These are phyloP conservation scores for Boletus bicolor DNA, from an alignment of 768 basidiomycete genomes.

Conservation along the genomic window DNA sequence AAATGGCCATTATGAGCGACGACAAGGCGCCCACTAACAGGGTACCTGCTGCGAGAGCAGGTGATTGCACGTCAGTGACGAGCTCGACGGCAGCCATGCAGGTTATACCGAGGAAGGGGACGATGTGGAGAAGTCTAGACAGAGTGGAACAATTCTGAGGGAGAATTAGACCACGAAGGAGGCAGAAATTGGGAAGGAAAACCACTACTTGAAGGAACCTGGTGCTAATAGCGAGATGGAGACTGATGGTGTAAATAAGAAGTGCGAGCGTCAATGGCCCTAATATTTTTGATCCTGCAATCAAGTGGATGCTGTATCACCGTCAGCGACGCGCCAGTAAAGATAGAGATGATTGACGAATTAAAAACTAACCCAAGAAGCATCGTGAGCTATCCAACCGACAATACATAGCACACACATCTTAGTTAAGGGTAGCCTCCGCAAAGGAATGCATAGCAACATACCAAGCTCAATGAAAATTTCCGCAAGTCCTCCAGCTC, in stretches of 20 bases:
- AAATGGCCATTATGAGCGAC: too few species aligned
- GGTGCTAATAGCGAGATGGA: too few species aligned
- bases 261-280: too few species aligned
- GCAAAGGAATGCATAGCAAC: too few species aligned
- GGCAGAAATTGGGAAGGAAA: not conserved
- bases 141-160: not conserved
- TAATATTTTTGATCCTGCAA: not conserved
- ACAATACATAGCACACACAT: not conserved
- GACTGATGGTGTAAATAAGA: too few species aligned
- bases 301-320: not conserved
- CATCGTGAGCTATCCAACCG: not conserved
- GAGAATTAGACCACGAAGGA: too few species aligned
- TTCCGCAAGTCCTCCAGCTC: too few species aligned
- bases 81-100: conserved; percentile 12
- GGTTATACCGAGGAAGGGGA: conserved; percentile 14
- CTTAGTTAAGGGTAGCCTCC: not conserved
- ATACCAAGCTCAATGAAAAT: too few species aligned
- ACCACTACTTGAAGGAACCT: conserved; percentile 7
- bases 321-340: not conserved
- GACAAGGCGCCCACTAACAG: conserved; percentile 10
- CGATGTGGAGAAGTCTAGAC: conserved; percentile 5
- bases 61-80: conserved; percentile 1
- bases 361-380: not conserved
- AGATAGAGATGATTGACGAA: not conserved
- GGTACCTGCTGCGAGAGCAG: not conserved